Base-by-base conservation (phyloP, 495 filamentous ascomycete genomes). In the Talaromyces proteolyticus region DNA sequence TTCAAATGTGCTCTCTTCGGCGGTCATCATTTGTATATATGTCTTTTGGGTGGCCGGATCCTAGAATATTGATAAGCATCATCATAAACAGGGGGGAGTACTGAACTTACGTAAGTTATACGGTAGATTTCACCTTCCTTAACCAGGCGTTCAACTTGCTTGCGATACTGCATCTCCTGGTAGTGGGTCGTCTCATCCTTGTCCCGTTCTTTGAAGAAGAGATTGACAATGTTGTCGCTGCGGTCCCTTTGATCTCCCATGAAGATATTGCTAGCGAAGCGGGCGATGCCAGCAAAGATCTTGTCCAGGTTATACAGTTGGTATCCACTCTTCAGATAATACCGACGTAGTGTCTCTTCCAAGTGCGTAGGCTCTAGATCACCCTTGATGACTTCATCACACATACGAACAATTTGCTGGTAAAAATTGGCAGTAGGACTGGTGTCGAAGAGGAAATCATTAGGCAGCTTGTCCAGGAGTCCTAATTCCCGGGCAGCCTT, bases 91-190 rank as follows among this genome's bases (percentile, higher is more conserved):
- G 43, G 25, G 38, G 47, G 34, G 38, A 19, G 26, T 25, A n/a
- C 18, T 14, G 19, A 17, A 83, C 87, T 74, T 80, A 94, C 91
- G 66, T 82, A 95, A 57, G 80, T 79, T 47, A 96, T 85, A 40
- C 87, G 80, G 62, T 89, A 96, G 55, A 92, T 80, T 55, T 95
- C 89, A n/a, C 82, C 86, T 53, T 95, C 90, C 70, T 90, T 93
- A 52, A 89, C 77, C 57, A 87, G 75, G 63, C 87, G 87, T 63
- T 95, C 88, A 2, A 91, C 89, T 53, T 86, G 87, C 68, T 90
- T 93, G 20, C 90, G 81, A 50, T 89, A 88, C 48, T 84, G 84
- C 47, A 95, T 86, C 67, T 96, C 91, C 8, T 83, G 81, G 54
- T 87, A 80, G 53, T 87, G 87, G 16, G 89, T 93, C 0, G 88